phyloP scores from a whole-genome alignment of 1,139 yeast genomes.

The Taphrina communis region DNA sequence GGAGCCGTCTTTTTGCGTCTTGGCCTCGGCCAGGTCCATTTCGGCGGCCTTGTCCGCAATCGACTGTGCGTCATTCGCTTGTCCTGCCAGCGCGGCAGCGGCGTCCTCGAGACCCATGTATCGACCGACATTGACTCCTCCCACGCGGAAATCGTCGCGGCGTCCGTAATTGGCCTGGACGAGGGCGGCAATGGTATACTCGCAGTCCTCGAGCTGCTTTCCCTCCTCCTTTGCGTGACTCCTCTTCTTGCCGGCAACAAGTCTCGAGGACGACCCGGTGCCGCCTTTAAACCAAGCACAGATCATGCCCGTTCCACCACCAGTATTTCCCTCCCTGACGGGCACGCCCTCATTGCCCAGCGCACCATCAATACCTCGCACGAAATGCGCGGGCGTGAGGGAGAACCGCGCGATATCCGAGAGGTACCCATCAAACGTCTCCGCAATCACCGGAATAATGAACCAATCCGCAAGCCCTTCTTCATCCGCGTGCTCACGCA shows the following conservation, averaged over 20 bases:
- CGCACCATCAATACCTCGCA: slow-evolving; percentile 17
- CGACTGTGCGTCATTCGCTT: neutral
- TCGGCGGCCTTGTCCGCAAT: slow-evolving; percentile 14
- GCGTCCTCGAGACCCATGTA: slow-evolving; percentile 21
- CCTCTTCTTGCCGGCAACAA: slow-evolving; percentile 13
- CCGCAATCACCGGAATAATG: slow-evolving; percentile 27
- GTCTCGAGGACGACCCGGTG: slow-evolving; percentile 18
- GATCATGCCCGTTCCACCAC: slow-evolving; percentile 24
- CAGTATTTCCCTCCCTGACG: slow-evolving; percentile 18
- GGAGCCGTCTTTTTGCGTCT: slow-evolving; percentile 20
- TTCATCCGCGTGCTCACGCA: slow-evolving; percentile 1
- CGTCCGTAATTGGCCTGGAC: slow-evolving; percentile 27
- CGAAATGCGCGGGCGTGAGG: slow-evolving; percentile 8
- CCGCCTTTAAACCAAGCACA: slow-evolving; percentile 25
- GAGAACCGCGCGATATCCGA: slow-evolving; percentile 16
- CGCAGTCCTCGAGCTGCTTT: slow-evolving; percentile 8
- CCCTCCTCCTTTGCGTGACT: neutral
- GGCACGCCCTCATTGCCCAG: slow-evolving; percentile 13
- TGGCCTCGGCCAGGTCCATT: slow-evolving; percentile 3
- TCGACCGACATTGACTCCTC: slow-evolving; percentile 26
- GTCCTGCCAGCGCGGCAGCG: neutral
- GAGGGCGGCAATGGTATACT: slow-evolving; percentile 13
- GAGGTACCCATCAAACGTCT: slow-evolving; percentile 23
- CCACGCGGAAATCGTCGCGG: slow-evolving; percentile 16
- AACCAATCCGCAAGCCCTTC: slow-evolving; percentile 22